Conservation (phyloP, 2,329 filamentous ascomycete genomes). For the Colletotrichum sp. region DNA sequence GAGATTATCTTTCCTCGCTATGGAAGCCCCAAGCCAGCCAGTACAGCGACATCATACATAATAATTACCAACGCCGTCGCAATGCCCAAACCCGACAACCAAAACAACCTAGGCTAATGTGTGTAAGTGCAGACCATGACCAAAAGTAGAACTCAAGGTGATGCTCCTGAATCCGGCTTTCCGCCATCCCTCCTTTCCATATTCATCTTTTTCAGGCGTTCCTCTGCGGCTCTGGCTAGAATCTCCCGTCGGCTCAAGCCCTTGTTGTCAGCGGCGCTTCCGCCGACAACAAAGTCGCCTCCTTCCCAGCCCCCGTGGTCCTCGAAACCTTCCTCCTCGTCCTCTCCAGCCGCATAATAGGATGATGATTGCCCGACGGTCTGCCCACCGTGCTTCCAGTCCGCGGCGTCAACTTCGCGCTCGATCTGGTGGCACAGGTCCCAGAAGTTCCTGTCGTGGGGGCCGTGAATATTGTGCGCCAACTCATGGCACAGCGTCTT, state of each 20-base stretch:
- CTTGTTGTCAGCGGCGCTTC: slow-evolving; percentile 48
- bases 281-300: slow-evolving; percentile 77
- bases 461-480: slow-evolving; percentile 85
- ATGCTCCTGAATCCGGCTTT: slow-evolving; percentile 15
- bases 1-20: neutral
- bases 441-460: slow-evolving; percentile 91
- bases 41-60: neutral
- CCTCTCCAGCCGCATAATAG: slow-evolving; percentile 57
- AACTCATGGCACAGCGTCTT: slow-evolving; percentile 95
- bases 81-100: neutral
- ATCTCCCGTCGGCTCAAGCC: slow-evolving; percentile 75
- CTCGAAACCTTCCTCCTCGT: slow-evolving; percentile 59
- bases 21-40: neutral
- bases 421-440: slow-evolving; percentile 87
- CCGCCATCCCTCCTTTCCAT: slow-evolving; percentile 27
- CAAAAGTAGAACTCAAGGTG: neutral
- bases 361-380: slow-evolving; percentile 70
- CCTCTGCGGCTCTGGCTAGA: slow-evolving; percentile 76
- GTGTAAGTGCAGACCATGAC: neutral
- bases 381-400: slow-evolving; percentile 77
- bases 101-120: neutral
- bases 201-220: slow-evolving; percentile 58
- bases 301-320: slow-evolving; percentile 81
- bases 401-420: slow-evolving; percentile 78
- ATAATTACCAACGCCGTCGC: slow-evolving; percentile 5